phyloP scores from a whole-genome alignment of 768 basidiomycete species.

The Panellus pusillus region DNA sequence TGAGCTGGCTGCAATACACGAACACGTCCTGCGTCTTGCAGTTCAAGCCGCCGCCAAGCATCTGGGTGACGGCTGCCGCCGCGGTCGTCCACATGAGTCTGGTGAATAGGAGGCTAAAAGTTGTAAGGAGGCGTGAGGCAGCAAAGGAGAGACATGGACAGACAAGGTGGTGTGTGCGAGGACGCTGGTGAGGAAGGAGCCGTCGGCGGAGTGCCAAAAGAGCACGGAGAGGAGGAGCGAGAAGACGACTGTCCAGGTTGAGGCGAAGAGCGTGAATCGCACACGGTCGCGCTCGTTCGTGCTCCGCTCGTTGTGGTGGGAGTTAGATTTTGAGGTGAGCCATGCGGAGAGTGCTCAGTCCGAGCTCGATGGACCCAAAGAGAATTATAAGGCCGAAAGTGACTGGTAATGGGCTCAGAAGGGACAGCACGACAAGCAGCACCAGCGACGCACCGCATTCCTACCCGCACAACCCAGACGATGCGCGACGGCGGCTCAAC shows the following conservation, averaged over 20 bases:
- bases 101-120: constrained; percentile 56
- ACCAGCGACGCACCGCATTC: too few species aligned
- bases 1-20: constrained; percentile 75
- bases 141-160: constrained; percentile 30
- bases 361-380: constrained; percentile 66
- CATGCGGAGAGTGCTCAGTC: constrained; percentile 58
- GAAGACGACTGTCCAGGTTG: constrained; percentile 68
- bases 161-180: constrained; percentile 65
- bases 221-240: constrained; percentile 50
- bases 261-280: constrained; percentile 66
- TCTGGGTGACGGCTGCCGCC: constrained; percentile 66
- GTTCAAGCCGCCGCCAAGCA: constrained; percentile 70
- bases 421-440: neutral
- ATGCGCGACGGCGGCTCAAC: too few species aligned
- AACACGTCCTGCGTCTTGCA: constrained; percentile 55
- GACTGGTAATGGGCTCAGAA: constrained; percentile 32
- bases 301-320: constrained; percentile 52
- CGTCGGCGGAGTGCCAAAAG: constrained; percentile 53
- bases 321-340: constrained; percentile 63
- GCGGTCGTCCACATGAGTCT: constrained; percentile 82
- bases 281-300: constrained; percentile 58
- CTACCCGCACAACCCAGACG: too few species aligned
- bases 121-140: neutral
- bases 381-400: constrained; percentile 56
- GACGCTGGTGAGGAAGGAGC: constrained; percentile 58